Conservation (phyloP, 1,139 yeast genomes). For the Ogataea hybrid region DNA sequence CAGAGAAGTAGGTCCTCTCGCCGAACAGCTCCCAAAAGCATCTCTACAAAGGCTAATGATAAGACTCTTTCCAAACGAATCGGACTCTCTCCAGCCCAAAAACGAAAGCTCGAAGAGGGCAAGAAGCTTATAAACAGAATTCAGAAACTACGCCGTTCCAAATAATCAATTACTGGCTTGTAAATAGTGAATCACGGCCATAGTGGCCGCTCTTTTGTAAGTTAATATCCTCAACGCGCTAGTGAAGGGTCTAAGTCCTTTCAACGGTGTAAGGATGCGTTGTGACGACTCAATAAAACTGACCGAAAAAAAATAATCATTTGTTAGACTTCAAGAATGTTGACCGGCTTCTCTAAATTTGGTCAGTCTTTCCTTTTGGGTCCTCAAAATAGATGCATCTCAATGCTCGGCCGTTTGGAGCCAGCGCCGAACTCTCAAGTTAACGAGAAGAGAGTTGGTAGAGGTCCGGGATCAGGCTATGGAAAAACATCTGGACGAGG, state of each 20-base stretch:
- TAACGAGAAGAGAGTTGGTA: conserved; percentile 73
- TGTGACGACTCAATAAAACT: too few species aligned
- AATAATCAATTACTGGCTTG: too few species aligned
- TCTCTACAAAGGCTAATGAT: background rate
- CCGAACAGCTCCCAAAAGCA: background rate
- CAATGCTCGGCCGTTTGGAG: conserved; percentile 26
- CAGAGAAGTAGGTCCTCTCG: too few species aligned
- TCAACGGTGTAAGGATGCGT: too few species aligned
- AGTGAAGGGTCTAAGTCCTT: too few species aligned
- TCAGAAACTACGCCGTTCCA: background rate
- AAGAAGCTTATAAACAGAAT: conserved; percentile 5
- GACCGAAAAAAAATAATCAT: too few species aligned
- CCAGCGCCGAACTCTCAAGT: conserved; percentile 36
- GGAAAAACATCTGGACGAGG: conserved; percentile 98
- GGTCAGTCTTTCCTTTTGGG: background rate
- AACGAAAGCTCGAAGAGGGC: background rate
- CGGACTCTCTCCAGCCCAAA: conserved; percentile 2
- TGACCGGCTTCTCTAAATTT: conserved; percentile 1
- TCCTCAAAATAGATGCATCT: conserved; percentile 21
- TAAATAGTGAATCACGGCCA: background rate
- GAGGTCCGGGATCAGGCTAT: conserved; percentile 93
- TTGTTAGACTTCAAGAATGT: background rate
- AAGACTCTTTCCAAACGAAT: background rate
- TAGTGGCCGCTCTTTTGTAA: background rate
- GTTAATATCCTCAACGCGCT: too few species aligned